Evolutionary conservation across 164 flowering plant genomes (phyloP).

Genomic region (Umbellularia californica): DNA sequence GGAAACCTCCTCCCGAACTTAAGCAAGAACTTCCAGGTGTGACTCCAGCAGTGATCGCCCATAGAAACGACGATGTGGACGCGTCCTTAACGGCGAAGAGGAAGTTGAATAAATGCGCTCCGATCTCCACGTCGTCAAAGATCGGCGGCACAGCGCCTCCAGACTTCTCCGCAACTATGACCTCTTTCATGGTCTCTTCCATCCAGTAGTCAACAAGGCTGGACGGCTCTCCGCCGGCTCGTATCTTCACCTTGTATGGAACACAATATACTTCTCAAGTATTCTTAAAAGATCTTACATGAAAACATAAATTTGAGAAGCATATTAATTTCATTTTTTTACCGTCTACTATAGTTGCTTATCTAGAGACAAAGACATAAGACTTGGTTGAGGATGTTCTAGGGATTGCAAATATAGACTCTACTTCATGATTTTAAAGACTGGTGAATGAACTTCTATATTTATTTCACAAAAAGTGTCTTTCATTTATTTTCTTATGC

Average conservation of each 20-base stretch:
- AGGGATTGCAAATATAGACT: too few relatives aligned
- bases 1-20: conserved; percentile 60
- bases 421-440: too few relatives aligned
- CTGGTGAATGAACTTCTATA: too few relatives aligned
- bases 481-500: too few relatives aligned
- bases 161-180: conserved; percentile 19
- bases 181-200: conserved; percentile 53
- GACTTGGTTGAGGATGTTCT: too few relatives aligned
- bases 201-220: conserved; percentile 90
- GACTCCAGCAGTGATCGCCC: conserved; percentile 75
- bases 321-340: too few relatives aligned
- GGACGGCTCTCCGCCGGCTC: conserved; percentile 47
- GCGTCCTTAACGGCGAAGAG: conserved; percentile 96
- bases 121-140: conserved; percentile 40
- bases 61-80: conserved; percentile 82
- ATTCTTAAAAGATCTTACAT: too few relatives aligned
- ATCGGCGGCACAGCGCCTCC: conserved; percentile 23
- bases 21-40: conserved; percentile 53
- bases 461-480: too few relatives aligned
- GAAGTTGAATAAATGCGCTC: conserved; percentile 74
- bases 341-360: too few relatives aligned
- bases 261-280: too few relatives aligned
- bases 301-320: too few relatives aligned
- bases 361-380: too few relatives aligned
- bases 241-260: conserved; percentile 16